A percentile compares a stretch with the other conserved stretches of the same genome.
Conservation (phyloP, 1,284 basidiomycete species). For the Calocybe gambosa region DNA sequence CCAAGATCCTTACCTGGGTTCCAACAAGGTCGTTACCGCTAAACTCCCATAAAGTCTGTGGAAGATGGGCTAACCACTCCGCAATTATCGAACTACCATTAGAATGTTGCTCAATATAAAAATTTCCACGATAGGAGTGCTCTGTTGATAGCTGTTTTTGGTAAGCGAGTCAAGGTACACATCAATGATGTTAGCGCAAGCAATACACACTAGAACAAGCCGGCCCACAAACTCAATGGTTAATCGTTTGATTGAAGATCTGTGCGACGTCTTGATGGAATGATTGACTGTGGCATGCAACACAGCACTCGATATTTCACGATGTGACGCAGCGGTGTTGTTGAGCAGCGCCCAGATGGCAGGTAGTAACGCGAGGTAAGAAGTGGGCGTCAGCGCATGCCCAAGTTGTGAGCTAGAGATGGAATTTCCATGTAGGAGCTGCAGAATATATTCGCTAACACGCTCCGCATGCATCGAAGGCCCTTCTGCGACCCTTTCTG, state of each 20-base stretch:
- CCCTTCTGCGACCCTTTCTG: conserved; percentile 7
- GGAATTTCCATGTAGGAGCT: conserved; percentile 56
- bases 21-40: conserved; percentile 48
- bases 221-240: conserved; percentile 71
- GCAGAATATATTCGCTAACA: conserved; percentile 67
- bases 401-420: conserved; percentile 32
- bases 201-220: conserved; percentile 53
- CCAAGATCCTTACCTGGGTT: conserved; percentile 44
- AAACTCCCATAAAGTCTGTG: conserved; percentile 80
- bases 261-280: conserved; percentile 48
- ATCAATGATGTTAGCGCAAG: not conserved
- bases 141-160: conserved; percentile 54
- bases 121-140: conserved; percentile 45
- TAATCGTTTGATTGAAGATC: conserved; percentile 51
- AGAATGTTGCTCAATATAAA: conserved; percentile 28
- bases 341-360: conserved; percentile 81
- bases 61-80: conserved; percentile 65
- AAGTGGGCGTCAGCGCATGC: conserved; percentile 48
- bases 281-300: conserved; percentile 54
- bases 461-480: conserved; percentile 39
- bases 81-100: conserved; percentile 31
- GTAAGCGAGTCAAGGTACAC: conserved; percentile 7
- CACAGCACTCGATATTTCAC: conserved; percentile 29
- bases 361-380: conserved; percentile 70
- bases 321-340: conserved; percentile 24